Conservation (phyloP, 805 yeast genomes). For the Sugiyamaella americana region DNA sequence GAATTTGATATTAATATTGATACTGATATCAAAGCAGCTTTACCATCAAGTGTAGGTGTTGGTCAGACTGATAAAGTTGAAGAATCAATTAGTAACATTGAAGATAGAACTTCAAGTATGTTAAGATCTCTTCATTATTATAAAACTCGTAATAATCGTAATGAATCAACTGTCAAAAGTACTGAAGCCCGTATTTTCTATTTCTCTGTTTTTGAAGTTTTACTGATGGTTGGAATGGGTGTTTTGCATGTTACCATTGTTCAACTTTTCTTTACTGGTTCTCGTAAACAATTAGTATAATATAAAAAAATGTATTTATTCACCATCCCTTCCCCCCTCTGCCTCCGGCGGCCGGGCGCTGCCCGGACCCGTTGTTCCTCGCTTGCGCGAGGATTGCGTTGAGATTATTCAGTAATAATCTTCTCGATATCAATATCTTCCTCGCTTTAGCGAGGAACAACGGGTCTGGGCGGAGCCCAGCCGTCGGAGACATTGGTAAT, state of each 20-base stretch:
- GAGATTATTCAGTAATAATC: too few species aligned
- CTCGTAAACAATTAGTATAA: slow-evolving; percentile 32
- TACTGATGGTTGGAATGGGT: slow-evolving; percentile 72
- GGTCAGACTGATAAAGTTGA: slow-evolving; percentile 30
- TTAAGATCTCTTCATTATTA: slow-evolving; percentile 58
- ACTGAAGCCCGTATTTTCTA: slow-evolving; percentile 75
- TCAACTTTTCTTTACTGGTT: slow-evolving; percentile 64
- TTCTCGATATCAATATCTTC: too few species aligned
- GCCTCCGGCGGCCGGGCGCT: too few species aligned
- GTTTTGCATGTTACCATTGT: slow-evolving; percentile 72
- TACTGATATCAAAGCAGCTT: slow-evolving; percentile 47
- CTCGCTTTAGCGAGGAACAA: too few species aligned
- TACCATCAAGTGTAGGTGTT: slow-evolving; percentile 41
- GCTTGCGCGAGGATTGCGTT: too few species aligned
- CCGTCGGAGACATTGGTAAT: too few species aligned
- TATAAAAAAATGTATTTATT: not conserved
- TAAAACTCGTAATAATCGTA: slow-evolving; percentile 84
- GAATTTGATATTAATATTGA: slow-evolving; percentile 66
- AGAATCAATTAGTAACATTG: slow-evolving; percentile 26
- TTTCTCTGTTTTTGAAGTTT: slow-evolving; percentile 64
- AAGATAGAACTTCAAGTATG: slow-evolving; percentile 26
- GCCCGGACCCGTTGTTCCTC: too few species aligned
- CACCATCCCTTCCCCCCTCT: too few species aligned
- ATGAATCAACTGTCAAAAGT: slow-evolving; percentile 78
- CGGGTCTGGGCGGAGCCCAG: too few species aligned